phyloP scores from a whole-genome alignment of 2,329 filamentous ascomycete species.

The Colletotrichum higginsianum region DNA sequence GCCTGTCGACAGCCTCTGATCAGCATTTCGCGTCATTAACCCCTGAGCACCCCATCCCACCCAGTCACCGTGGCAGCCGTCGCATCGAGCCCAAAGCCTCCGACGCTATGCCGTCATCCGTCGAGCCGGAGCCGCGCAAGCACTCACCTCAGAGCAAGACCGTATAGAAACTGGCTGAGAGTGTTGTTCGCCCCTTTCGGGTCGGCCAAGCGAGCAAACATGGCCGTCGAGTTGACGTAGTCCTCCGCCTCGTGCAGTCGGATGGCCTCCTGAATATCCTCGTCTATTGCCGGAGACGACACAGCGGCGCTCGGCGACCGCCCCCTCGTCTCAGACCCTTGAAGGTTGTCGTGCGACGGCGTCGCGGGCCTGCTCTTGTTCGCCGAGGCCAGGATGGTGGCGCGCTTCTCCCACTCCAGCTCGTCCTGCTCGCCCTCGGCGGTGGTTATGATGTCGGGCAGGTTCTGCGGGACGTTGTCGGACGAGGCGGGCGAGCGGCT shows the following conservation, averaged over 20 bases:
- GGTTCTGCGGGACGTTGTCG: conserved; percentile 81
- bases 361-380: conserved; percentile 65
- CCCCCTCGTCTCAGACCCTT: conserved; percentile 40
- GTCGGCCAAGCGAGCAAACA: conserved; percentile 89
- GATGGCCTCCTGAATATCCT: conserved; percentile 95
- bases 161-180: conserved; percentile 95
- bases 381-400: conserved; percentile 85
- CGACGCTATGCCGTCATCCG: conserved; percentile 18
- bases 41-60: neutral
- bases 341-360: conserved; percentile 47
- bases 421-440: conserved; percentile 68
- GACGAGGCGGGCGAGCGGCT: conserved; percentile 72
- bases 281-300: conserved; percentile 69
- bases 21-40: conserved; percentile 13
- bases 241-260: conserved; percentile 89
- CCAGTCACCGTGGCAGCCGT: conserved; percentile 18
- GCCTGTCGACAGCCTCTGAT: conserved; percentile 66
- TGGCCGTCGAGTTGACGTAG: conserved; percentile 81
- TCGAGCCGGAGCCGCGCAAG: conserved; percentile 23
- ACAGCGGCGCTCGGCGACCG: conserved; percentile 49
- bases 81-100: neutral
- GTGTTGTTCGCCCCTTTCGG: conserved; percentile 90
- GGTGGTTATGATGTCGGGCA: conserved; percentile 78
- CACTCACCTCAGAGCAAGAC: conserved; percentile 85
- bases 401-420: conserved; percentile 91